Percentiles rank a stretch among this genome's conserved stretches.
phyloP scores from a whole-genome alignment of 306 rosid species.

The Cicer judaicum region DNA sequence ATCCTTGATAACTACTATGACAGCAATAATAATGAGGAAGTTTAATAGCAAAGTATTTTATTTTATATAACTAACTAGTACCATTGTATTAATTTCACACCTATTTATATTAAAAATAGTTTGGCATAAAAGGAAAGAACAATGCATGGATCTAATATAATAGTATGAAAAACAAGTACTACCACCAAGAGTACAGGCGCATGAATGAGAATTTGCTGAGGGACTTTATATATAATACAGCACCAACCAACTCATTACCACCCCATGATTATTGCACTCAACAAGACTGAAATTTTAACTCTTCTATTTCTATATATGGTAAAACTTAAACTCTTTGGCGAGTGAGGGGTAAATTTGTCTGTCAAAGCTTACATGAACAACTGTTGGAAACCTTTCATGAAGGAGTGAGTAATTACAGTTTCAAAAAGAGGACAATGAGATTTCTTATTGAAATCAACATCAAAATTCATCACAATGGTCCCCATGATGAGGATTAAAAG shows the following conservation, averaged over 20 bases:
- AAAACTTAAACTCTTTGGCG: conserved; percentile 15
- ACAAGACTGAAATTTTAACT: conserved; percentile 34
- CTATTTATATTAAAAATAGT: conserved; percentile 34
- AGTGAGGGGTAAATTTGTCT: neutral
- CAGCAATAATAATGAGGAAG: conserved; percentile 48
- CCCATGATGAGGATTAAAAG: conserved; percentile 30
- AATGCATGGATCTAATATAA: conserved; percentile 31
- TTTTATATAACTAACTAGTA: conserved; percentile 33
- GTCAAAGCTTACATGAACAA: conserved; percentile 36
- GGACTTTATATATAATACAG: neutral
- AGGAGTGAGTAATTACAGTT: conserved; percentile 25
- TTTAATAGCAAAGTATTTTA: conserved; percentile 11
- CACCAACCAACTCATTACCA: conserved; percentile 10
- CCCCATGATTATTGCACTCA: conserved; percentile 36
- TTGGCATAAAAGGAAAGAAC: conserved; percentile 35
- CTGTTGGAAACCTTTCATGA: conserved; percentile 32
- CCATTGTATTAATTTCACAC: conserved; percentile 31
- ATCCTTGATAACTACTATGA: conserved; percentile 23
- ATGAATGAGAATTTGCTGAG: conserved; percentile 44
- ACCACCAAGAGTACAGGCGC: conserved; percentile 11
- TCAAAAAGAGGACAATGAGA: conserved; percentile 45
- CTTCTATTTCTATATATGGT: conserved; percentile 22
- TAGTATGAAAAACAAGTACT: conserved; percentile 39
- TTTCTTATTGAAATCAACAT: conserved; percentile 46
- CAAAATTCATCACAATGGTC: conserved; percentile 39